Evolutionary conservation across 2,329 filamentous ascomycete genomes (phyloP).

Genomic region (Xylaria arbuscula): DNA sequence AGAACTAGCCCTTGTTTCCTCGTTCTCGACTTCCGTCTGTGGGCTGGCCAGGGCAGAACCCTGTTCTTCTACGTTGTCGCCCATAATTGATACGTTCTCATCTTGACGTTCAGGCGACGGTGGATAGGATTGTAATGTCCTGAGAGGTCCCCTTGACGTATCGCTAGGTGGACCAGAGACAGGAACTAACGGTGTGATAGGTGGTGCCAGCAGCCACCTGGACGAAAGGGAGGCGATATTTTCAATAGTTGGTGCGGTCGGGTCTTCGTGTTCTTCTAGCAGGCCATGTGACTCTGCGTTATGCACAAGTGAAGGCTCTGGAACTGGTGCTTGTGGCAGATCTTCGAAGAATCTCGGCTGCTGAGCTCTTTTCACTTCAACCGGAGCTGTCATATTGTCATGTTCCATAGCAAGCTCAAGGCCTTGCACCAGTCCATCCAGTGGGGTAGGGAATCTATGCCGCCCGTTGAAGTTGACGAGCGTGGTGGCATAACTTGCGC

Average conservation of each 20-base stretch:
- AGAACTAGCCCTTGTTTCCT: neutral
- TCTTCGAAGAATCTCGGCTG: slow-evolving; percentile 32
- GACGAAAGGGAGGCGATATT: slow-evolving; percentile 34
- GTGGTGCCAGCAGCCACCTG: slow-evolving; percentile 33
- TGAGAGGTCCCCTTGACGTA: neutral
- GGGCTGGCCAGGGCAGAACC: neutral
- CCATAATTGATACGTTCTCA: neutral
- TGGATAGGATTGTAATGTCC: neutral
- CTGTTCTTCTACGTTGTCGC: slow-evolving; percentile 9
- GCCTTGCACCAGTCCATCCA: slow-evolving; percentile 41
- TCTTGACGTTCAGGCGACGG: neutral
- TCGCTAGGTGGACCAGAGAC: neutral
- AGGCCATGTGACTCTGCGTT: neutral
- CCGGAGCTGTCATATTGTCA: slow-evolving; percentile 39
- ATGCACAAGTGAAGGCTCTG: neutral
- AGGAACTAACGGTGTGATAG: slow-evolving; percentile 20
- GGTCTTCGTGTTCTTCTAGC: slow-evolving; percentile 26
- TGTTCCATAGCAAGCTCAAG: slow-evolving; percentile 42
- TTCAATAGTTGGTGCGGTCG: slow-evolving; percentile 32
- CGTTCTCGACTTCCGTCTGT: slow-evolving; percentile 11
- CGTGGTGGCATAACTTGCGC: slow-evolving; percentile 39
- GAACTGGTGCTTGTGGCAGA: slow-evolving; percentile 5
- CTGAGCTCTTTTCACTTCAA: slow-evolving; percentile 31
- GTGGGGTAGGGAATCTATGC: slow-evolving; percentile 36
- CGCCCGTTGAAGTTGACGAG: slow-evolving; percentile 43